Evolutionary conservation across 73 alveolate genomes (phyloP), one percentile per base, ranked within the genome.

Genomic region (Stentor coeruleus): DNA sequence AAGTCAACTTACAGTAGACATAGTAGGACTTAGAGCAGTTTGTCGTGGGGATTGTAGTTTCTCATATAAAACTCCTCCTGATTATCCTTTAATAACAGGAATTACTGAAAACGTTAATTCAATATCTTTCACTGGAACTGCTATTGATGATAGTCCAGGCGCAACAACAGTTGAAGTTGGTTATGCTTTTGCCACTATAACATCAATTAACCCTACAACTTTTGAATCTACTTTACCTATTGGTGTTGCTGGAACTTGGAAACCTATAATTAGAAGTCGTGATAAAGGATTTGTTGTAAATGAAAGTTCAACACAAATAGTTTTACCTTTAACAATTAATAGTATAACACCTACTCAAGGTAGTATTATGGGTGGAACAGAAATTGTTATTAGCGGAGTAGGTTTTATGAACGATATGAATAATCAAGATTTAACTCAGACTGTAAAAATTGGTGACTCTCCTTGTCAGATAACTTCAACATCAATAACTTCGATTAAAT

Each of bases 281-380:
- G 39, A 31, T 40, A 0, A 66, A 66, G 79, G 79, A 33, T 28
- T 66, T 1, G 37, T 66, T 66, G 26, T 40, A 26, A 26, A 14
- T 28, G 36, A 26, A 66, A 0, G 20, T 2, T 28, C 41, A 14
- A 2, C n/a, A 1, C n/a, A 37, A 2, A 66, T 66, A 14, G 39
- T 11, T 40, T 26, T 31, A 28, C n/a, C 79, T 33, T 40, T 31
- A 11, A 33, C 39, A 33, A 66, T 66, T 20, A 26, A 37, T 26
- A 28, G 49, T 28, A 66, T 66, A 66, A 28, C 79, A 14, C 79
- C 79, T 0, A 26, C 79, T 28, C n/a, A 37, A 1, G 79, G 79
- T 66, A 66, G 79, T 66, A 33, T 1, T 15, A 37, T 28, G 33
- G 79, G 79, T 26, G 79, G 79, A 66, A 66, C 79, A 66, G 33